These are phyloP conservation scores for Penicillium vulpinum DNA, from an alignment of 2,329 filamentous ascomycete species.

Conservation along the genomic window DNA sequence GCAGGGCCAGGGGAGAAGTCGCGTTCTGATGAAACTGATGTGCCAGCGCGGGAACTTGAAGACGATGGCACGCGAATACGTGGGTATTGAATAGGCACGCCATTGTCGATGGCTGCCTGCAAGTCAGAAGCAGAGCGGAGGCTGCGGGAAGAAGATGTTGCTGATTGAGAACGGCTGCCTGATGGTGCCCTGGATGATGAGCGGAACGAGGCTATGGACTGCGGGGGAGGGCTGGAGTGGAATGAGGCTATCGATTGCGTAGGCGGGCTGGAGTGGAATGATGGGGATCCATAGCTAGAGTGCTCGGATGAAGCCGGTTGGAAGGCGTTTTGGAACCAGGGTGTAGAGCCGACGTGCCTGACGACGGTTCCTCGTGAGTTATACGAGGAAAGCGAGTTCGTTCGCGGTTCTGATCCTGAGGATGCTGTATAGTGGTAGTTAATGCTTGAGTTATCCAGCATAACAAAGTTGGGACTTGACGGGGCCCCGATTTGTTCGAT, in stretches of 20 bases:
- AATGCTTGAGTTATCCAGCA: constrained; percentile 32
- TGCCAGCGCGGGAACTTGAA: constrained; percentile 44
- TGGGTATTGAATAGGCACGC: constrained; percentile 41
- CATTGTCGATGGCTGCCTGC: constrained; percentile 39
- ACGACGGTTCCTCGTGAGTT: constrained; percentile 45
- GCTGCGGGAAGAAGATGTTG: constrained; percentile 36
- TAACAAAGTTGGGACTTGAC: constrained; percentile 42
- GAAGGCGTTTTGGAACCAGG: constrained; percentile 37
- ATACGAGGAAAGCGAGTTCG: constrained; percentile 43
- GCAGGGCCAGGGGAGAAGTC: constrained; percentile 37
- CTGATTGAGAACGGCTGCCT: constrained; percentile 34
- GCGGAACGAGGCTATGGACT: constrained; percentile 34
- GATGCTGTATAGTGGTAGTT: constrained; percentile 39
- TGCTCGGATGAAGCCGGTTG: constrained; percentile 36
- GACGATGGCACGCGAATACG: constrained; percentile 39
- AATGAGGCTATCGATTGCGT: constrained; percentile 36
- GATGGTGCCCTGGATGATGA: constrained; percentile 36
- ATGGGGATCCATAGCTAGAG: constrained; percentile 36
- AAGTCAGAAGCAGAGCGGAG: constrained; percentile 38
- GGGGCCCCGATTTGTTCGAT: constrained; percentile 39
- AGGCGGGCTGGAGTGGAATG: constrained; percentile 44
- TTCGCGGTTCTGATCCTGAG: constrained; percentile 33
- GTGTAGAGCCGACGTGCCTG: constrained; percentile 36
- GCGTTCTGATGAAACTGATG: constrained; percentile 28
- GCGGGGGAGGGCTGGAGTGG: constrained; percentile 43